Evolutionary conservation across 805 yeast species (phyloP), one percentile per base, ranked within the genome.

Genomic region (Lachancea waltii): DNA sequence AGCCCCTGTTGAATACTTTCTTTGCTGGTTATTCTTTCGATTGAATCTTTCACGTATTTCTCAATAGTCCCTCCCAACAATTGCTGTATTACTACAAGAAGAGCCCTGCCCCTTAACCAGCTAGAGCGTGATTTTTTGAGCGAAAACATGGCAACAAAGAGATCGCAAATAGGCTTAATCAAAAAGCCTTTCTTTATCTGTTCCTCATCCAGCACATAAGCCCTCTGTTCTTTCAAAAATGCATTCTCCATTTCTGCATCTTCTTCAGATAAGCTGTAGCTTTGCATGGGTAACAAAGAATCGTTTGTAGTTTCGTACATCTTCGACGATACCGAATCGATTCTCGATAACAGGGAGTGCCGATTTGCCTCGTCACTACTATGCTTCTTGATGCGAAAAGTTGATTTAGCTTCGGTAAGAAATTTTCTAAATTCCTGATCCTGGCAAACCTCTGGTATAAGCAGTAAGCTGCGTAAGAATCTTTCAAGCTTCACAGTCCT

Each of bases 61-160:
- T 89, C 96, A 36, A 89, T 80, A 0, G 96, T 82, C 2, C 90
- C 83, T 0, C 97, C 97, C 26, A 89, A 68, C 1, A 89, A 59
- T 55, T 86, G 95, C 57, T 87, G 96, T 37, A 89, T 62, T 3
- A 89, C 75, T 4, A 86, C 77, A 26, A 87, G 70, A 7, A 86
- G 67, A 0, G 96, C 95, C 30, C 87, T 67, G 0, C 95, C 97
- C 37, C 95, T 65, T 1, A 89, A 60, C 95, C 95, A 85, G 18
- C 55, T 48, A 33, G 77, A 75, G 33, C 76, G 77, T 1, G 83
- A 69, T 33, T 65, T 68, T 38, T 76, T 73, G 16, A 85, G 59
- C 21, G 83, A 77, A 59, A 89, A 89, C 1, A 86, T 52, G 0
- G 81, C 67, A 14, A 85, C 71, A 36, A 87, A 70, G 8, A 85